phyloP scores from a whole-genome alignment of 352 stramenopile genomes.

The Pythium chondricola region DNA sequence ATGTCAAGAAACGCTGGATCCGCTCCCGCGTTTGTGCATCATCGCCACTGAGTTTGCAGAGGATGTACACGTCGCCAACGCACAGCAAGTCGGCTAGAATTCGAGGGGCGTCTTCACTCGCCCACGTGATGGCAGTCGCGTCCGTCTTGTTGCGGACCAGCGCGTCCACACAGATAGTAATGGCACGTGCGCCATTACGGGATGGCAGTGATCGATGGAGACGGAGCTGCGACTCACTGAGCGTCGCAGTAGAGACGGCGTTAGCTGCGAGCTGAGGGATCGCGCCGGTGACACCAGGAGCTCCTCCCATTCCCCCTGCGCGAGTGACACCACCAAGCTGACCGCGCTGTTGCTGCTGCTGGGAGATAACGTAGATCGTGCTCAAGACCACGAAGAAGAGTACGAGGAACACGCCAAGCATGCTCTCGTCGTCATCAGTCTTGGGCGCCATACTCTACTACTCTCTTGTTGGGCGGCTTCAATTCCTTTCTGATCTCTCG shows the following conservation, averaged over 20 bases:
- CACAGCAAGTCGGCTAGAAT: constrained; percentile 53
- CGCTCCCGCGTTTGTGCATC: constrained; percentile 27
- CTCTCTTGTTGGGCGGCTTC: neutral
- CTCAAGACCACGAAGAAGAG: constrained; percentile 64
- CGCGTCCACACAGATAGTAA: constrained; percentile 61
- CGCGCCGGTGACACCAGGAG: neutral
- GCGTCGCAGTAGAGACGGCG: constrained; percentile 26
- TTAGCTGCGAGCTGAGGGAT: constrained; percentile 16
- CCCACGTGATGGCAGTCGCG: constrained; percentile 31
- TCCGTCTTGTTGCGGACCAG: constrained; percentile 32
- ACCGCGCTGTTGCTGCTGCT: constrained; percentile 40
- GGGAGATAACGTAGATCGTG: constrained; percentile 69
- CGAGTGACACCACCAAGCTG: constrained; percentile 1
- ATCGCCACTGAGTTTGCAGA: constrained; percentile 37
- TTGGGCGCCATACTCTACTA: constrained; percentile 23
- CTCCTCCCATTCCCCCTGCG: neutral
- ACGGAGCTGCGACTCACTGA: constrained; percentile 47
- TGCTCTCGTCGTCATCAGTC: constrained; percentile 57
- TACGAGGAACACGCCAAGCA: constrained; percentile 61
- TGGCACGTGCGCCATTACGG: constrained; percentile 49
- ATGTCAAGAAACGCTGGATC: constrained; percentile 47
- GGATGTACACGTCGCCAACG: constrained; percentile 62
- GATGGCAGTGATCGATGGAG: constrained; percentile 55
- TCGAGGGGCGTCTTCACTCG: constrained; percentile 29
- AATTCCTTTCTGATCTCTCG: too few relatives aligned